Percentiles rank a stretch among this genome's conserved stretches.
These are phyloP conservation scores for Eucalyptus erythrocorys DNA, from an alignment of 345 rosid species.

Conservation along the genomic window DNA sequence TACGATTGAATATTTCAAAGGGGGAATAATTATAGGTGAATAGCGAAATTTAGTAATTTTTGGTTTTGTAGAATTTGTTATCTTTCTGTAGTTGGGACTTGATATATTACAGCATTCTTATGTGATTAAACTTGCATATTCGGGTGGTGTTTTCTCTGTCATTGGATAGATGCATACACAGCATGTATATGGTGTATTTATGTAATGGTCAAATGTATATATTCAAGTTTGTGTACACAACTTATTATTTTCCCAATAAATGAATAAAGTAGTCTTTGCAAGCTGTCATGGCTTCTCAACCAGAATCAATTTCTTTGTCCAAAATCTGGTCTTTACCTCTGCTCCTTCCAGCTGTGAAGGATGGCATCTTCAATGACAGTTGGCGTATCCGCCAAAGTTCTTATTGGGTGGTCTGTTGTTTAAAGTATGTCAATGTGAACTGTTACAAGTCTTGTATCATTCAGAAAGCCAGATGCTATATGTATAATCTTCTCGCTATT, in stretches of 20 bases:
- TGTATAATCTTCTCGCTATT: neutral
- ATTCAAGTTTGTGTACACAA: neutral
- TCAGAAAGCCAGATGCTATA: neutral
- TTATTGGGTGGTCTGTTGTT: slow-evolving; percentile 89
- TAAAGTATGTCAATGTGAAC: slow-evolving; percentile 29
- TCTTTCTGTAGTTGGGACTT: neutral
- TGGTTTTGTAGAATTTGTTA: neutral
- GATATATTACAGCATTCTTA: too few species aligned
- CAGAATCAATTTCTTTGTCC: neutral
- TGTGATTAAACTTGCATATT: neutral
- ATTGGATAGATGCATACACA: neutral
- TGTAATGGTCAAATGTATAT: neutral
- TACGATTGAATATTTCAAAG: too few species aligned
- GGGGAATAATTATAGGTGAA: neutral
- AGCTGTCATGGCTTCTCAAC: neutral
- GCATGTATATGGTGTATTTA: neutral
- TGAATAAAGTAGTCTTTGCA: neutral
- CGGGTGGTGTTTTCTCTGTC: neutral
- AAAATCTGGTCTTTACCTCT: slow-evolving; percentile 72
- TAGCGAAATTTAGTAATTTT: neutral
- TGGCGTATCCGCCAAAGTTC: slow-evolving; percentile 99
- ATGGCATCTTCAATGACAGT: slow-evolving; percentile 91
- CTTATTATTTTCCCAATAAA: neutral
- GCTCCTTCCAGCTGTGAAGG: slow-evolving; percentile 98
- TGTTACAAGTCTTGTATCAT: neutral